These are phyloP conservation scores for Talaromyces piceae DNA, from an alignment of 2,329 filamentous ascomycete species.

Conservation along the genomic window DNA sequence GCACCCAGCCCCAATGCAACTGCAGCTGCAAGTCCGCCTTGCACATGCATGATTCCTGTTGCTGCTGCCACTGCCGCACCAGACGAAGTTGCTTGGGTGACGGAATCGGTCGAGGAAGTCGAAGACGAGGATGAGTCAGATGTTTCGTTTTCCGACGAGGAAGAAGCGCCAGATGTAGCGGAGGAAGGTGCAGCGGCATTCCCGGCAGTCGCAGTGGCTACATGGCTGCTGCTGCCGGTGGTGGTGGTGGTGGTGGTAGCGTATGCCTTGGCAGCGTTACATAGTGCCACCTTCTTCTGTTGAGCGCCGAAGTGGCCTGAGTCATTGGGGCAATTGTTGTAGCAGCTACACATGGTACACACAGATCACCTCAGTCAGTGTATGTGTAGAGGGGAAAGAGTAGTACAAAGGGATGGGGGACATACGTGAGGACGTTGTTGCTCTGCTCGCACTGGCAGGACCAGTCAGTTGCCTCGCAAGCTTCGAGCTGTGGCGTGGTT, in stretches of 20 bases:
- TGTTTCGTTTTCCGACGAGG: too few species aligned
- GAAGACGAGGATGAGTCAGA: not conserved
- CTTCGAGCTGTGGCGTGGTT: conserved; percentile 34
- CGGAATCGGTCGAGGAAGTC: not conserved
- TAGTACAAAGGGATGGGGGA: not conserved
- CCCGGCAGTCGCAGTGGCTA: conserved; percentile 9
- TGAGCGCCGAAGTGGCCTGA: conserved; percentile 26
- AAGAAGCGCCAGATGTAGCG: conserved; percentile 17
- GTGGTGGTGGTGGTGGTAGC: conserved; percentile 15
- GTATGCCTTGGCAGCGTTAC: conserved; percentile 37
- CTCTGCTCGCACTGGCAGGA: conserved; percentile 53
- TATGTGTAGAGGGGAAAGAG: conserved; percentile 8
- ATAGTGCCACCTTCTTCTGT: conserved; percentile 30
- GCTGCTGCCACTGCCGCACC: conserved; percentile 3
- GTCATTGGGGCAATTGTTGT: conserved; percentile 55
- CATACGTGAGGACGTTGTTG: conserved; percentile 46
- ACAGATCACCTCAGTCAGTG: not conserved
- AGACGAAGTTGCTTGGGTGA: not conserved
- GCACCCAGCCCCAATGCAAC: conserved; percentile 14
- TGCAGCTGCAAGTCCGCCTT: conserved; percentile 21
- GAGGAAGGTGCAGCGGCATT: not conserved
- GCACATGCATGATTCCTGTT: conserved; percentile 12
- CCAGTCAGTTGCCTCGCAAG: conserved; percentile 44
- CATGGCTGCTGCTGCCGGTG: conserved; percentile 8
- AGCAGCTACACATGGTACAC: conserved; percentile 49